Evolutionary conservation across 2,329 filamentous ascomycete species (phyloP).

Genomic region (Fusarium compactum): DNA sequence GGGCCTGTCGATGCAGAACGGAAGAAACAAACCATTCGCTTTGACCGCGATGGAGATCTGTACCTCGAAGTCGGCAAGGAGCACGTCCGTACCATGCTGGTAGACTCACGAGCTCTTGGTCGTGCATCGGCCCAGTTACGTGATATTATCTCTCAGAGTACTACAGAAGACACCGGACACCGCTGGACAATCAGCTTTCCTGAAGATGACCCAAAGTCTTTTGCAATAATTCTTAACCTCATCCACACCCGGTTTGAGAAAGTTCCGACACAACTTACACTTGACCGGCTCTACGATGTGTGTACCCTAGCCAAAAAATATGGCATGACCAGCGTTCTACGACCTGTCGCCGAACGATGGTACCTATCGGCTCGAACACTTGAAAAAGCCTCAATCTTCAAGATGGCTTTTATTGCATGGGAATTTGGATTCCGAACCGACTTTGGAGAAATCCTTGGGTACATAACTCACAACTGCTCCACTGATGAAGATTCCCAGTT

Average conservation of each 20-base stretch:
- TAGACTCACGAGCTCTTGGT: slow-evolving; percentile 30
- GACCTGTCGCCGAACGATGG: slow-evolving; percentile 31
- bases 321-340: slow-evolving; percentile 23
- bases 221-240: slow-evolving; percentile 22
- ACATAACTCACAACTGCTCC: slow-evolving; percentile 3
- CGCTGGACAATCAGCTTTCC: slow-evolving; percentile 16
- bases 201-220: slow-evolving; percentile 11
- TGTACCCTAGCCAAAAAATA: slow-evolving; percentile 36
- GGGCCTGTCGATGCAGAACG: not conserved
- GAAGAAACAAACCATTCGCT: slow-evolving; percentile 1
- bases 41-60: slow-evolving; percentile 22
- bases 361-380: not conserved
- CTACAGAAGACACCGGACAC: not conserved
- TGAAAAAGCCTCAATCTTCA: not conserved
- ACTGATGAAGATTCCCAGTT: slow-evolving; percentile 8
- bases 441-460: slow-evolving; percentile 1
- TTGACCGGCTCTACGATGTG: slow-evolving; percentile 13
- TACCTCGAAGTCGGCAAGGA: slow-evolving; percentile 7
- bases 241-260: slow-evolving; percentile 21
- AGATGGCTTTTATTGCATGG: slow-evolving; percentile 30
- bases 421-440: slow-evolving; percentile 22
- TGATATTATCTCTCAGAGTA: not conserved
- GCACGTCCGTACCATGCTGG: slow-evolving; percentile 9
- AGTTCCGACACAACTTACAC: not conserved
- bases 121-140: slow-evolving; percentile 10